Base-by-base conservation (phyloP, 2,329 filamentous ascomycete species). In the Ophiostoma australiae region DNA sequence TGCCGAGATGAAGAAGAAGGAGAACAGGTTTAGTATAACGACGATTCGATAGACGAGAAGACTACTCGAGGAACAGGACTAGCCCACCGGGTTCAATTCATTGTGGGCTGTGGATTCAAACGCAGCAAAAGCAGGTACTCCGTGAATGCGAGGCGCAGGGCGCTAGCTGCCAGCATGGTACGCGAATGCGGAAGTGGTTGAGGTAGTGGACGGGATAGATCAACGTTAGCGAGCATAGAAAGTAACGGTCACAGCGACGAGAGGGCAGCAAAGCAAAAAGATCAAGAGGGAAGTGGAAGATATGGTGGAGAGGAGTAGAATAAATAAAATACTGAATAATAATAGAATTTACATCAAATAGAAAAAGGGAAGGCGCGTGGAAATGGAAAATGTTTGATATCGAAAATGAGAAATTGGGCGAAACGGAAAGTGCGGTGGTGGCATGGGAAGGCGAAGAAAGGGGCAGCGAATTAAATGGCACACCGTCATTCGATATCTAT, bases 291-390 rank as follows among this genome's bases (percentile, higher is more conserved):
- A 48, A 48, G 5, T 13, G n/a, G n/a, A 58, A 7, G 7, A 58
- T 17, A 58, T 27, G 52, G n/a, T n/a, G 52, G 10, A 52, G 7
- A 58, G 52, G 23, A 27, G 52, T 58, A 15, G 6, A 52, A n/a
- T 52, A 58, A 23, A 58, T 58, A 58, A 27, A 13, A 27, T 58
- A 58, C 27, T 27, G n/a, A 27, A 17, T 27, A 11, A 20, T 27
- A 58, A 27, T 58, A 11, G 10, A 8, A 58, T 11, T 27, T 11
- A 17, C 55, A 11, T 15, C 2, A 33, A 61, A 61, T 33, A 33
- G 55, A 33, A 61, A 31, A 61, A 20, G 17, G 44, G 44, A 58
- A 58, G 52, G 52, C 52, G 52, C 52, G 52, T 58, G 52, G 52
- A 58, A 27, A 20, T 48, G 44, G 44, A 8, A 20, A 48, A 48